A percentile compares a stretch with the other conserved stretches of the same genome.
Conservation (phyloP, 1,139 yeast genomes). For the Pichia sp. region DNA sequence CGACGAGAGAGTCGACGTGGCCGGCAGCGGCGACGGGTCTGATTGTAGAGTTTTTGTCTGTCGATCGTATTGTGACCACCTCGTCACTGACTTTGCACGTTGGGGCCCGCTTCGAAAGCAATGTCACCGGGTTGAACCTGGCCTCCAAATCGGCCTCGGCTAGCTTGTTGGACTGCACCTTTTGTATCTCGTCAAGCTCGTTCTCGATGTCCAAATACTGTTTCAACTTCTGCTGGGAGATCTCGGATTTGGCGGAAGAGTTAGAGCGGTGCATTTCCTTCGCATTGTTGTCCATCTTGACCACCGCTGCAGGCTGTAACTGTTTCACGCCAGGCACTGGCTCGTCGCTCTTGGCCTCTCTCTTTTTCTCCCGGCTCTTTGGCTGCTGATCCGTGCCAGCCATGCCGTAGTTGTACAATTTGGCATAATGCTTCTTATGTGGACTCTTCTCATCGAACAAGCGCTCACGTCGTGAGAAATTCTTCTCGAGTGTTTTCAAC, state of each 20-base stretch:
- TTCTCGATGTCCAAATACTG: constrained; percentile 27
- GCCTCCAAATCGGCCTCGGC: not conserved
- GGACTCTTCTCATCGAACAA: constrained; percentile 28
- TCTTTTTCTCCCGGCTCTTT: not conserved
- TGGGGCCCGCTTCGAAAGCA: constrained; percentile 12
- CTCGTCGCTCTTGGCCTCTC: not conserved
- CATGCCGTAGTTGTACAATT: constrained; percentile 28
- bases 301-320: not conserved
- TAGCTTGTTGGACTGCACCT: constrained; percentile 6
- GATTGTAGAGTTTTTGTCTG: not conserved
- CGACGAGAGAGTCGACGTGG: constrained; percentile 12
- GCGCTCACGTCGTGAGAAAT: constrained; percentile 26
- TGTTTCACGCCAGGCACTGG: not conserved
- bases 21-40: not conserved
- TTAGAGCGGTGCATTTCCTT: constrained; percentile 1
- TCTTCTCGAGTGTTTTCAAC: constrained; percentile 26
- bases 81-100: constrained; percentile 20
- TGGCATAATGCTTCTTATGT: constrained; percentile 30
- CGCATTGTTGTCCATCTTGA: not conserved
- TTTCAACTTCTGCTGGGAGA: constrained; percentile 20
- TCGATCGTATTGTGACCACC: constrained; percentile 14
- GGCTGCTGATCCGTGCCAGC: not conserved
- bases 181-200: constrained; percentile 26
- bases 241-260: constrained; percentile 7
- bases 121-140: constrained; percentile 8